Evolutionary conservation across 2,329 filamentous ascomycete genomes (phyloP), one percentile per base, ranked within the genome.

Genomic region (Lecanicillium sp.): DNA sequence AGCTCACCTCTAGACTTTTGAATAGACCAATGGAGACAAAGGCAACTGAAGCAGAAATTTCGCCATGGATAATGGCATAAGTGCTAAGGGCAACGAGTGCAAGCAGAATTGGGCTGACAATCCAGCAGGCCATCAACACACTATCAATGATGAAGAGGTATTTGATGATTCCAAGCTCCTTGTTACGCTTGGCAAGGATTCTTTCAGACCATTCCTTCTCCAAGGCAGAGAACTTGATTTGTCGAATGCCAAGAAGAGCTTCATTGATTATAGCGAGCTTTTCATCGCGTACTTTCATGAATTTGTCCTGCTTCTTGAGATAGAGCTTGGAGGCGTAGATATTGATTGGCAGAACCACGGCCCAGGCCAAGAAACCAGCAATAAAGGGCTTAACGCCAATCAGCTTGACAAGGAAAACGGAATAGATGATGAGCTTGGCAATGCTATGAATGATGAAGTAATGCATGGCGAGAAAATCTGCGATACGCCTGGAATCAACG

Each of bases 211-310:
- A 90, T 48, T 84, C 76, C 15, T 66, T 62, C 56, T 90, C 85
- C 2, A 87, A 60, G 1, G 85, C 85, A 1, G 83, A 83, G 49
- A 90, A 88, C 52, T 92, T 92, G 62, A 92, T 86, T 57, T 92
- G 85, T 2, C 84, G 75, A 46, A 90, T 89, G 7, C 85, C 85
- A 48, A 84, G 75, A 2, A 92, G 62, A 1, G 81, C 83, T 56
- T 92, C 85, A 1, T 83, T 84, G 20, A 92, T 72, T 12, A 88
- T 73, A 1, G 73, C 80, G 60, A 88, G 71, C 58, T 89, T 90
- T 39, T 77, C 69, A 55, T 90, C 85, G 32, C 85, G 70, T 19
- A 80, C 68, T 53, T 83, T 84, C 83, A 89, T 89, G 35, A 90
- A 58, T 35, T 68, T 64, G 40, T 83, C 80, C 50, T 87, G 80